phyloP scores from a whole-genome alignment of 306 rosid genomes.

The Amphicarpaea edgeworthii region DNA sequence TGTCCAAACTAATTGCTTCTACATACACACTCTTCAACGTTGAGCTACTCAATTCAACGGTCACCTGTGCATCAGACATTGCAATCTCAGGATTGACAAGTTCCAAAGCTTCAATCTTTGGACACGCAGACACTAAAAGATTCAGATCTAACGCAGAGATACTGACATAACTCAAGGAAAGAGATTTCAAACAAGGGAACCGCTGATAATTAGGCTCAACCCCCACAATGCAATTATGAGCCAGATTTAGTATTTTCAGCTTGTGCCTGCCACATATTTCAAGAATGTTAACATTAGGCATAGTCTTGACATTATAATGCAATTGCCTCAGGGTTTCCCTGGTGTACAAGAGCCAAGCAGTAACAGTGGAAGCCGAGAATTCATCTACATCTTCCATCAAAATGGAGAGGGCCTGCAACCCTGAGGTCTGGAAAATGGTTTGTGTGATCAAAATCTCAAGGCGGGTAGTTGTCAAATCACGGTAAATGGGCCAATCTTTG shows the following conservation, averaged over 20 bases:
- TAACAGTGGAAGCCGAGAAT: constrained; percentile 74
- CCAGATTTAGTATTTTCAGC: constrained; percentile 64
- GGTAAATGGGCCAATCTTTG: constrained; percentile 67
- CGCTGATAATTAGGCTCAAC: constrained; percentile 80
- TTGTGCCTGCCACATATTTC: constrained; percentile 78
- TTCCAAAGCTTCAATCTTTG: constrained; percentile 63
- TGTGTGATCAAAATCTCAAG: constrained; percentile 83
- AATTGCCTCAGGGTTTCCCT: constrained; percentile 63
- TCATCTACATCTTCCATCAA: constrained; percentile 79
- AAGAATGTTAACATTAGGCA: constrained; percentile 66
- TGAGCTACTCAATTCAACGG: constrained; percentile 64
- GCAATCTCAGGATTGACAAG: constrained; percentile 75
- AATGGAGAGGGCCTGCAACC: constrained; percentile 68
- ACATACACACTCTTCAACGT: constrained; percentile 72
- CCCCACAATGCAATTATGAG: constrained; percentile 69
- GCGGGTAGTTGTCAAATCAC: constrained; percentile 59
- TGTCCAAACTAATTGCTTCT: constrained; percentile 74
- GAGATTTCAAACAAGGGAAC: constrained; percentile 76
- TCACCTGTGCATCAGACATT: constrained; percentile 68
- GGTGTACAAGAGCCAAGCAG: constrained; percentile 90
- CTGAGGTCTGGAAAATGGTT: constrained; percentile 83
- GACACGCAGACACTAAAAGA: constrained; percentile 74
- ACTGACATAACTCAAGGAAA: constrained; percentile 65
- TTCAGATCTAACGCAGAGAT: constrained; percentile 80
- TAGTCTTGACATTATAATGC: constrained; percentile 68